phyloP scores from a whole-genome alignment of 1,139 yeast species.

The Dujonia santamariae region DNA sequence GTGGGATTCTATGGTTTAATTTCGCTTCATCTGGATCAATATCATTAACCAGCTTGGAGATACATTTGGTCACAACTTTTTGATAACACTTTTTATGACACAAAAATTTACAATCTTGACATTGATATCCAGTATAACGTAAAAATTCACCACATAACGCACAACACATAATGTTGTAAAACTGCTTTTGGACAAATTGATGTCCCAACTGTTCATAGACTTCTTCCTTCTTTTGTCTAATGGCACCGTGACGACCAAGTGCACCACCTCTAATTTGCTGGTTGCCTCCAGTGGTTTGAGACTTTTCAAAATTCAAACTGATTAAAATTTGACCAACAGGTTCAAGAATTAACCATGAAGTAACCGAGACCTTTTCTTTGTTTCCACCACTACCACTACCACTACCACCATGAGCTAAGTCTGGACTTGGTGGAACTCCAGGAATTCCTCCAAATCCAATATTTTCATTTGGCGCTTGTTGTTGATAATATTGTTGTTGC shows the following conservation, averaged over 20 bases:
- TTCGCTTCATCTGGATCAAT: slow-evolving; percentile 84
- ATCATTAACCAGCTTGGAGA: slow-evolving; percentile 85
- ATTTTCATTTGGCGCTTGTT: slow-evolving; percentile 50
- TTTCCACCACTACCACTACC: slow-evolving; percentile 8
- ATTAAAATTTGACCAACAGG: slow-evolving; percentile 89
- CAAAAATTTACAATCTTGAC: slow-evolving; percentile 91
- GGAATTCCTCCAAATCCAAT: slow-evolving; percentile 82
- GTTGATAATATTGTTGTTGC: slow-evolving; percentile 7
- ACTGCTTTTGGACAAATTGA: slow-evolving; percentile 92
- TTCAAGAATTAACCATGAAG: slow-evolving; percentile 90
- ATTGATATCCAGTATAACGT: slow-evolving; percentile 91
- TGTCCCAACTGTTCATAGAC: slow-evolving; percentile 96
- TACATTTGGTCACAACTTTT: slow-evolving; percentile 93
- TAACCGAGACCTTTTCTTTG: slow-evolving; percentile 42
- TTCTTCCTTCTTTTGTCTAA: slow-evolving; percentile 91
- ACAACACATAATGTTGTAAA: slow-evolving; percentile 94
- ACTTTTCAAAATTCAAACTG: slow-evolving; percentile 75
- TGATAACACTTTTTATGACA: slow-evolving; percentile 95
- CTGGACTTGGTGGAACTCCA: slow-evolving; percentile 48
- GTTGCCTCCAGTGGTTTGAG: slow-evolving; percentile 47
- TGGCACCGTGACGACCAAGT: slow-evolving; percentile 97
- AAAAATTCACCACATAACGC: slow-evolving; percentile 95
- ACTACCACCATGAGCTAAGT: background rate
- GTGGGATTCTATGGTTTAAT: slow-evolving; percentile 94
- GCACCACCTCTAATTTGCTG: slow-evolving; percentile 66